phyloP scores from a whole-genome alignment of 352 stramenopile genomes.

The Discostella stelligera region DNA sequence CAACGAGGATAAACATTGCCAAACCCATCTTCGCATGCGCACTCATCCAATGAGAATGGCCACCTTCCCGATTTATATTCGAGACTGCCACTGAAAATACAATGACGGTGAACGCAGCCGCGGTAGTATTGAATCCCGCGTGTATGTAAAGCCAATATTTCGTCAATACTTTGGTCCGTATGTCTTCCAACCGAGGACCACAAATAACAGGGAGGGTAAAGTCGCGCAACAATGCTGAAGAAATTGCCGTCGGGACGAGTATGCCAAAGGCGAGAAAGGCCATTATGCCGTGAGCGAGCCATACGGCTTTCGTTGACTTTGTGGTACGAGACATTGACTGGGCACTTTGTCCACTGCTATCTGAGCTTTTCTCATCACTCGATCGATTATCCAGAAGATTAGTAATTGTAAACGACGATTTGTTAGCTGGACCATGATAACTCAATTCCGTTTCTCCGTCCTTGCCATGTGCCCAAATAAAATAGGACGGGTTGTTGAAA shows the following conservation, averaged over 20 bases:
- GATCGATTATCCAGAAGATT: slow-evolving; percentile 2
- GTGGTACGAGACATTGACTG: background rate
- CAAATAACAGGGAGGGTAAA: background rate
- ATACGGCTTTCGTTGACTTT: slow-evolving; percentile 16
- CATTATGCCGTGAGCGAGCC: slow-evolving; percentile 33
- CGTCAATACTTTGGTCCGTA: background rate
- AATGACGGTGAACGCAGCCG: slow-evolving; percentile 44
- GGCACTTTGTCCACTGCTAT: background rate
- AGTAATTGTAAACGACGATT: slow-evolving; percentile 15
- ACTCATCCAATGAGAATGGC: slow-evolving; percentile 26
- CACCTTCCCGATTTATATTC: slow-evolving; percentile 21
- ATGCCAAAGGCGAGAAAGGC: slow-evolving; percentile 52
- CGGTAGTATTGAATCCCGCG: slow-evolving; percentile 37
- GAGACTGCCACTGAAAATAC: slow-evolving; percentile 50
- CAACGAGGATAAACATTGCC: slow-evolving; percentile 50
- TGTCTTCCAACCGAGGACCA: background rate
- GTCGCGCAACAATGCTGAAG: slow-evolving; percentile 35
- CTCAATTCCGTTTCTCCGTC: slow-evolving; percentile 33
- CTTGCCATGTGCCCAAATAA: slow-evolving; percentile 47
- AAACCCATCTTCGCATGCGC: slow-evolving; percentile 52
- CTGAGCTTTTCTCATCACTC: background rate
- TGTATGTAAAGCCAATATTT: slow-evolving; percentile 53
- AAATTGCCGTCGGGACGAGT: slow-evolving; percentile 49
- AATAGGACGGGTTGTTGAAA: slow-evolving; percentile 14
- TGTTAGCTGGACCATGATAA: slow-evolving; percentile 32